Evolutionary conservation across 768 basidiomycete genomes (phyloP).

Genomic region (Pisolithus microcarpus): DNA sequence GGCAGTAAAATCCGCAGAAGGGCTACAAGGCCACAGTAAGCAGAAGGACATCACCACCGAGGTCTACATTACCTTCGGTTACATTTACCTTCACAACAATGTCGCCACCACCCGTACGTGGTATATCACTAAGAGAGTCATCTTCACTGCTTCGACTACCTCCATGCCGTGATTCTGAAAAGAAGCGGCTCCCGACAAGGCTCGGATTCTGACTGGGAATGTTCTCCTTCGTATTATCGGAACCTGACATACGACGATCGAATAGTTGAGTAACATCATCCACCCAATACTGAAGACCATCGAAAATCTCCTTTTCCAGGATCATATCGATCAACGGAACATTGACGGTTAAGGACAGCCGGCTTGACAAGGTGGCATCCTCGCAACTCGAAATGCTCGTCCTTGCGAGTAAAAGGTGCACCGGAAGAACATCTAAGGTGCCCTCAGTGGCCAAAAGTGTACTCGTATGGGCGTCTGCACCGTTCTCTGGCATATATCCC

Average conservation of each 20-base stretch:
- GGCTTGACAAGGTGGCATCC: slow-evolving; percentile 1
- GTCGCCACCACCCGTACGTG: slow-evolving; percentile 26
- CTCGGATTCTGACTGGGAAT: slow-evolving; percentile 48
- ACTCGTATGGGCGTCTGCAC: slow-evolving; percentile 10
- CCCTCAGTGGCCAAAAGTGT: slow-evolving; percentile 21
- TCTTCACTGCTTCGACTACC: slow-evolving; percentile 38
- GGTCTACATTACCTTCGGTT: slow-evolving; percentile 32
- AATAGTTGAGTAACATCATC: slow-evolving; percentile 79
- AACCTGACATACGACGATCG: slow-evolving; percentile 33
- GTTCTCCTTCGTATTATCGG: slow-evolving; percentile 22
- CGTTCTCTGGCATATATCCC: slow-evolving; percentile 33
- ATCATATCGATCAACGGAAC: slow-evolving; percentile 61
- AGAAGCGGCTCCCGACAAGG: slow-evolving; percentile 76
- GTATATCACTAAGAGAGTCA: slow-evolving; percentile 12
- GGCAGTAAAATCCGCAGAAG: slow-evolving; percentile 45
- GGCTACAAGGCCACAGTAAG: slow-evolving; percentile 17
- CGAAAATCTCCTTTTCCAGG: slow-evolving; percentile 58
- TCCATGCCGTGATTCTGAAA: slow-evolving; percentile 35
- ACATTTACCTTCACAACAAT: slow-evolving; percentile 44
- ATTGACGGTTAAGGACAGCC: slow-evolving; percentile 20
- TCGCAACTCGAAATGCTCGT: not conserved
- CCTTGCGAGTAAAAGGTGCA: slow-evolving; percentile 18
- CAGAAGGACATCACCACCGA: not conserved
- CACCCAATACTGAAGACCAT: slow-evolving; percentile 79
- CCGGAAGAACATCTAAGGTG: slow-evolving; percentile 9